A percentile compares a stretch with the other conserved stretches of the same genome.
Evolutionary conservation across 2,329 filamentous ascomycete genomes (phyloP).

Genomic region (Chaetothyriales sp.): DNA sequence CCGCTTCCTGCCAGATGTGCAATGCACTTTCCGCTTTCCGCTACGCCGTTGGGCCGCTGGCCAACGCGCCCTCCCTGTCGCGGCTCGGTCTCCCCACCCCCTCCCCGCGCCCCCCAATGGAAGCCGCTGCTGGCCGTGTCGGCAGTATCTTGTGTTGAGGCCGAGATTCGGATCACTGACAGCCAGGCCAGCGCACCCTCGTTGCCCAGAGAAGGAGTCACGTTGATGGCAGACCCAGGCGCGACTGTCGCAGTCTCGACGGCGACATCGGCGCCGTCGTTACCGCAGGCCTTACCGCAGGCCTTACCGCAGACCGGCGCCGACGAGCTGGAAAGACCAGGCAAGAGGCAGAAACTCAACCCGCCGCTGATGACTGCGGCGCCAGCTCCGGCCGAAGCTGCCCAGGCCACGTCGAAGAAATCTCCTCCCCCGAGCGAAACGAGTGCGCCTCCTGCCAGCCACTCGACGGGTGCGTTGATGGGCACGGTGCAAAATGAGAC

Average conservation of each 20-base stretch:
- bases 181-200: neutral
- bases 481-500: slow-evolving; percentile 24
- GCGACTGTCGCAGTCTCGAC: neutral
- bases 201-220: neutral
- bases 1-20: neutral
- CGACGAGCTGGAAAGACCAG: slow-evolving; percentile 17
- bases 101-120: too few relatives aligned
- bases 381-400: slow-evolving; percentile 40
- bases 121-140: neutral
- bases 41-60: neutral
- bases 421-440: slow-evolving; percentile 17
- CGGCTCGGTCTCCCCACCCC: neutral
- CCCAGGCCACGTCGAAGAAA: slow-evolving; percentile 19
- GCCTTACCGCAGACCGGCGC: neutral
- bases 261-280: neutral
- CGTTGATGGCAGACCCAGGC: neutral
- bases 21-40: neutral
- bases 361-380: slow-evolving; percentile 35
- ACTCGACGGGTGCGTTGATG: slow-evolving; percentile 26
- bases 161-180: neutral
- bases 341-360: slow-evolving; percentile 25
- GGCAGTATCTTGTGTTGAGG: neutral
- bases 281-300: neutral
- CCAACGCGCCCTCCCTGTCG: neutral
- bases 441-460: slow-evolving; percentile 29